These are phyloP conservation scores for Gigaspora rosea DNA, from an alignment of 192 early-diverging fungal genomes.

Conservation along the genomic window DNA sequence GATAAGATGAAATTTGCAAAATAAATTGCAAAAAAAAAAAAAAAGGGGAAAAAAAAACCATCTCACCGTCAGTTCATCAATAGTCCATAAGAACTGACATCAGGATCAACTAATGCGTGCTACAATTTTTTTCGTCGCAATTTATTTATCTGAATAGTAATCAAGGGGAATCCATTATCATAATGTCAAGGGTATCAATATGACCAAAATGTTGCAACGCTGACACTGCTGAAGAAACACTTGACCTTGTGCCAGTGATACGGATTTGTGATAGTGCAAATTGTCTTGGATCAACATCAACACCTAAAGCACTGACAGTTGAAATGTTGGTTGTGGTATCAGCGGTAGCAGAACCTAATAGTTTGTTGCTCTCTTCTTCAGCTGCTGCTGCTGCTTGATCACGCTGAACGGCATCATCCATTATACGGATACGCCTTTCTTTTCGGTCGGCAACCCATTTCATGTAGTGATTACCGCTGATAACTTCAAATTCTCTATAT, in stretches of 20 bases:
- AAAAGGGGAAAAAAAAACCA: too few relatives aligned
- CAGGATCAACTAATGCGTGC: too few relatives aligned
- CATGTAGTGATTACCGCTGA: neutral
- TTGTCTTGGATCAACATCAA: conserved; percentile 19
- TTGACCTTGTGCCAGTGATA: conserved; percentile 20
- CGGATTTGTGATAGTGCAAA: conserved; percentile 10
- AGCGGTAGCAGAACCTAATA: neutral
- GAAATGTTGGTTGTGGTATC: conserved; percentile 7
- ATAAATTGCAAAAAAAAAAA: too few relatives aligned
- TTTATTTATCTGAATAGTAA: too few relatives aligned
- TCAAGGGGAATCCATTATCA: conserved; percentile 22
- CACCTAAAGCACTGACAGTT: neutral
- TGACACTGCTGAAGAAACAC: neutral
- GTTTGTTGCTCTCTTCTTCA: conserved; percentile 20
- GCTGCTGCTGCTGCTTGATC: conserved; percentile 2
- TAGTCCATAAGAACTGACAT: too few relatives aligned
- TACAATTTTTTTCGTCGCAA: too few relatives aligned
- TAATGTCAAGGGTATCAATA: conserved; percentile 20
- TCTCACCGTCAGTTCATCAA: too few relatives aligned
- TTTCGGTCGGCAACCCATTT: neutral
- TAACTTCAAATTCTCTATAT: conserved; percentile 17
- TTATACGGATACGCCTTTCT: conserved; percentile 9
- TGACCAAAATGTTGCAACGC: conserved; percentile 16
- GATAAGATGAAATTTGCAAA: too few relatives aligned
- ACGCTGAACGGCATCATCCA: conserved; percentile 8